Conservation (phyloP, 2,329 filamentous ascomycete genomes). For the Apiospora aurea region DNA sequence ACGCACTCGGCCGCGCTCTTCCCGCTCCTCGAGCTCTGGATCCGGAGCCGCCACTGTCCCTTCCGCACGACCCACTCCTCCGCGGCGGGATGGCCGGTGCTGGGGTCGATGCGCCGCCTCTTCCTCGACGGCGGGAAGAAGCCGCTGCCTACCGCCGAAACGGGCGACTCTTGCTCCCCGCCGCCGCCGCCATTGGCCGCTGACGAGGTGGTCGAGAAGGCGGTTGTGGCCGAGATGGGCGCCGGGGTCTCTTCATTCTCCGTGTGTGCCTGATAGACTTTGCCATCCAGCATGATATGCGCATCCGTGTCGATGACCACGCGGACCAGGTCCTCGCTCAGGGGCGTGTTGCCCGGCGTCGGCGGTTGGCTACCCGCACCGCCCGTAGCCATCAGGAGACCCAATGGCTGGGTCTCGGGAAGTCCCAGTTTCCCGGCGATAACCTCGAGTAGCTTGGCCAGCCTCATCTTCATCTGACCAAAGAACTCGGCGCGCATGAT, state of each 20-base stretch:
- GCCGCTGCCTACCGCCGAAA: conserved; percentile 37
- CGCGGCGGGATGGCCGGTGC: conserved; percentile 34
- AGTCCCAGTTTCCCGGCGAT: conserved; percentile 82
- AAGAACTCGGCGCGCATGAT: conserved; percentile 75
- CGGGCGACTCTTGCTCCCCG: conserved; percentile 43
- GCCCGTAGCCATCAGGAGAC: conserved; percentile 71
- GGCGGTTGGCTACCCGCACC: conserved; percentile 66
- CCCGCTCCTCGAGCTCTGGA: conserved; percentile 60
- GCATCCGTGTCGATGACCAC: conserved; percentile 68
- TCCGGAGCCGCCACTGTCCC: conserved; percentile 75
- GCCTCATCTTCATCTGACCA: conserved; percentile 70
- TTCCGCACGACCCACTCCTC: conserved; percentile 69
- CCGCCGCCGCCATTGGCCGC: conserved; percentile 40
- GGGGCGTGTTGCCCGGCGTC: conserved; percentile 72
- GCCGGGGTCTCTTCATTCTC: conserved; percentile 35
- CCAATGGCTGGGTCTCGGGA: conserved; percentile 66
- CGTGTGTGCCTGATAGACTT: conserved; percentile 47
- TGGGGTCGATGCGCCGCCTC: conserved; percentile 51
- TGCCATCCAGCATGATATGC: conserved; percentile 65
- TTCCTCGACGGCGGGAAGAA: conserved; percentile 50
- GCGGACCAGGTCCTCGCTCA: conserved; percentile 74
- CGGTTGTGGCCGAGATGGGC: conserved; percentile 29
- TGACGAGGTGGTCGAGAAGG: conserved; percentile 43
- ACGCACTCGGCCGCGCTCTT: conserved; percentile 71
- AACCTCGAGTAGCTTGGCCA: conserved; percentile 79